These are phyloP conservation scores for Pontederia crassipes DNA, from an alignment of 176 grass and related monocot species.

Conservation along the genomic window DNA sequence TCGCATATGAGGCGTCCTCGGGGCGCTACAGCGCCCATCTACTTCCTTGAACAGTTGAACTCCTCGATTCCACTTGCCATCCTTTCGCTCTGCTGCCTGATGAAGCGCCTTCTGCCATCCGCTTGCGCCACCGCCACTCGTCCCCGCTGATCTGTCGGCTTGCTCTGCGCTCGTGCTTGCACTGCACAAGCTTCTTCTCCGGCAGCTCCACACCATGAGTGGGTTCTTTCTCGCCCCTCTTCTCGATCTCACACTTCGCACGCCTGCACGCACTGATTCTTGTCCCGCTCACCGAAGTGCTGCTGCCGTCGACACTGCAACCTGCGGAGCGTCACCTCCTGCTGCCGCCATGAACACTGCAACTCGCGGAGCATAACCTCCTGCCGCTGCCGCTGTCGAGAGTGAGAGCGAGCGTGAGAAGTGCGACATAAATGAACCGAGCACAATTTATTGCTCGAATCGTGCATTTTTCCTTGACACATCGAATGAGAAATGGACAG, in stretches of 20 bases:
- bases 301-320: conserved; percentile 16
- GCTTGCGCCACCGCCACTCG: background rate
- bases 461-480: no score
- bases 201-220: conserved; percentile 1
- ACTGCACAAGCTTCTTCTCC: conserved; percentile 15
- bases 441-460: no score
- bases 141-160: background rate
- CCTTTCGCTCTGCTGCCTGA: no score
- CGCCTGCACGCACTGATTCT: background rate
- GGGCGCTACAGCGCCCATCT: no score
- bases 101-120: background rate
- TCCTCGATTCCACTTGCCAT: no score
- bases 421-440: background rate
- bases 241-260: conserved; percentile 13
- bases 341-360: no score
- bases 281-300: conserved; percentile 14
- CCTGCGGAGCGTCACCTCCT: conserved; percentile 24
- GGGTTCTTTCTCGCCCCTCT: background rate
- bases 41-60: no score
- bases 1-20: no score
- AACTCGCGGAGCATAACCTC: background rate
- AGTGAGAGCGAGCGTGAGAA: background rate
- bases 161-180: conserved; percentile 21
- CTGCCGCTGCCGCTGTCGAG: background rate
- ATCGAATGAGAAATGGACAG: no score